Percentiles rank a stretch among this genome's conserved stretches.
Evolutionary conservation across 2,329 filamentous ascomycete species (phyloP).

Genomic region (Rhinocladiella mackenziei): DNA sequence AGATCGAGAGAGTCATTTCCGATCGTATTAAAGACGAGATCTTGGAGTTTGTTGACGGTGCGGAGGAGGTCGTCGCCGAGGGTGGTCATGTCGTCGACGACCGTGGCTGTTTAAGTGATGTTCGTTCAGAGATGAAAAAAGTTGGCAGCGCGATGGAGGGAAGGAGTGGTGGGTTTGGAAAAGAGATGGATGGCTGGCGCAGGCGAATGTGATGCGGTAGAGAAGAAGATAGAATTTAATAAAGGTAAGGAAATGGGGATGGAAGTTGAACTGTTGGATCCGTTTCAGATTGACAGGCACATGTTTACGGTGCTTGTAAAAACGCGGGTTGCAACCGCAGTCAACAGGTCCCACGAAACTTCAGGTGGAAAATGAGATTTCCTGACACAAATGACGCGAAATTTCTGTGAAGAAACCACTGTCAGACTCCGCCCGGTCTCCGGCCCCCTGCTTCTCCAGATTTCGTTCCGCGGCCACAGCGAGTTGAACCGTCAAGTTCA

Average conservation of each 20-base stretch:
- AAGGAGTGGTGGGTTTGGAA: not conserved
- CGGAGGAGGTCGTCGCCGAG: constrained; percentile 92
- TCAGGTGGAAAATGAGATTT: too few relatives aligned
- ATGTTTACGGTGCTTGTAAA: constrained; percentile 15
- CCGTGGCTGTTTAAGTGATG: constrained; percentile 13
- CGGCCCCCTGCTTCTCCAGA: too few relatives aligned
- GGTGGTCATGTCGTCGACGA: constrained; percentile 68
- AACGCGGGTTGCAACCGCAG: constrained; percentile 13
- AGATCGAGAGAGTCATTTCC: constrained; percentile 97
- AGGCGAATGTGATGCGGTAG: not conserved
- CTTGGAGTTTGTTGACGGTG: constrained; percentile 97
- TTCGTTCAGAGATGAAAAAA: constrained; percentile 14
- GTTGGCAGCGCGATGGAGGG: constrained; percentile 11
- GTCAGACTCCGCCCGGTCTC: too few relatives aligned
- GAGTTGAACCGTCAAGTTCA: not conserved
- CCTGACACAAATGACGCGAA: too few relatives aligned
- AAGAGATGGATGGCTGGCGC: not conserved
- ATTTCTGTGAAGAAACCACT: too few relatives aligned
- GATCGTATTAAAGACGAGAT: constrained; percentile 99
- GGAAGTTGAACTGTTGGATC: constrained; percentile 7
- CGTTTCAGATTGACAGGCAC: constrained; percentile 16
- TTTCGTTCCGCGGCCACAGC: not conserved
- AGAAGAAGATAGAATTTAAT: not conserved
- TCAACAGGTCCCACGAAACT: not conserved
- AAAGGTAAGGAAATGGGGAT: constrained; percentile 4